phyloP scores from a whole-genome alignment of 371 early-diverging fungal genomes.

The Mortierella sp. region DNA sequence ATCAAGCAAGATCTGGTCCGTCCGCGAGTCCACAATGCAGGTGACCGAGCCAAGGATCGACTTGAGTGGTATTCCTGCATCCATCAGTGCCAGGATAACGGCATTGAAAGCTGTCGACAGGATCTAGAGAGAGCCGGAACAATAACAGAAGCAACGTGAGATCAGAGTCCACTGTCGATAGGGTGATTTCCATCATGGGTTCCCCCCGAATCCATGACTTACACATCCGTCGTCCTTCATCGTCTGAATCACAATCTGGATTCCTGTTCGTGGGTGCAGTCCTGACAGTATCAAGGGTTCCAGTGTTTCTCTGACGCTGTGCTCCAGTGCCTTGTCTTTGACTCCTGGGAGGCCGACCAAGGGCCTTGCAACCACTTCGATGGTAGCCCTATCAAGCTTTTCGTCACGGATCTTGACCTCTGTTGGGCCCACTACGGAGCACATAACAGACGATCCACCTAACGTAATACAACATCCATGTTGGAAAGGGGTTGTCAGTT shows the following conservation, averaged over 20 bases:
- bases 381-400: slow-evolving; percentile 84
- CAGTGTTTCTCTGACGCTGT: slow-evolving; percentile 72
- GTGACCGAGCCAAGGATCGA: slow-evolving; percentile 77
- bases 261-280: slow-evolving; percentile 89
- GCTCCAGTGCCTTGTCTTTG: slow-evolving; percentile 79
- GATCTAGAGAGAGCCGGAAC: slow-evolving; percentile 58
- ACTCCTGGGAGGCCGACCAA: slow-evolving; percentile 74
- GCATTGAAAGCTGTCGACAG: slow-evolving; percentile 88
- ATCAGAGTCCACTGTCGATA: no score
- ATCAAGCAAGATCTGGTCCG: slow-evolving; percentile 79
- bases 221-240: slow-evolving; percentile 88
- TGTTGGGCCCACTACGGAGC: slow-evolving; percentile 88
- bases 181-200: not conserved
- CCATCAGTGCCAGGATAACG: slow-evolving; percentile 83
- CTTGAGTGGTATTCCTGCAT: slow-evolving; percentile 92
- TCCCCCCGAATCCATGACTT: no score
- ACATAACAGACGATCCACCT: slow-evolving; percentile 82
- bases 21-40: slow-evolving; percentile 68
- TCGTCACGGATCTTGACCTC: slow-evolving; percentile 89
- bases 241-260: slow-evolving; percentile 87
- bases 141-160: not conserved
- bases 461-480: slow-evolving; percentile 1
- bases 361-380: slow-evolving; percentile 85
- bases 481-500: not conserved
- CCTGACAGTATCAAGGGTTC: slow-evolving; percentile 80